A percentile compares a stretch with the other conserved stretches of the same genome.
Evolutionary conservation across 1,139 yeast genomes (phyloP).

Genomic region (Yueomyces sp.): DNA sequence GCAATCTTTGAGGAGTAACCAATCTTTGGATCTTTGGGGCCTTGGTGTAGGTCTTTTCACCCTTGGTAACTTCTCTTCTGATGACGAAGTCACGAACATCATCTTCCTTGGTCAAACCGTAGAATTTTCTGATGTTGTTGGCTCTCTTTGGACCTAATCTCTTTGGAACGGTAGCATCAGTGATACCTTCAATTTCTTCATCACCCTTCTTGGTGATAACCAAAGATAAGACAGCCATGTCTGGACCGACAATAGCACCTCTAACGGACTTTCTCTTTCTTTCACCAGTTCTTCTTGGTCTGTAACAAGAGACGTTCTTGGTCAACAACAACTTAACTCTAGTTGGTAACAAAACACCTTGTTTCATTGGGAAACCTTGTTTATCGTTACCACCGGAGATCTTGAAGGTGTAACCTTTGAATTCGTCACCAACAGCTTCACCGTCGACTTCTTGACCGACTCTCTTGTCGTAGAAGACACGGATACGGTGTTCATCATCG

Average conservation of each 20-base stretch:
- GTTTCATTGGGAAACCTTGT: constrained; percentile 99
- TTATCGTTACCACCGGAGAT: constrained; percentile 99
- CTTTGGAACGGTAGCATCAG: constrained; percentile 91
- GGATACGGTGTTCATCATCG: constrained; percentile 98
- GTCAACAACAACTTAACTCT: constrained; percentile 94
- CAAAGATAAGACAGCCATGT: constrained; percentile 89
- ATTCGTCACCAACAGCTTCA: constrained; percentile 95
- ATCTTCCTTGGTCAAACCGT: constrained; percentile 95
- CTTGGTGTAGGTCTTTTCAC: constrained; percentile 98
- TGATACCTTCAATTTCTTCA: constrained; percentile 86
- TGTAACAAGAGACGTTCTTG: constrained; percentile 96
- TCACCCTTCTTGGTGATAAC: constrained; percentile 97
- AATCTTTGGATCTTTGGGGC: constrained; percentile 99
- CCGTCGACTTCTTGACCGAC: constrained; percentile 99
- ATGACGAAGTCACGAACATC: constrained; percentile 92
- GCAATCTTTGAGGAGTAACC: constrained; percentile 97
- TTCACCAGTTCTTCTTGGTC: constrained; percentile 99
- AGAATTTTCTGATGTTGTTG: constrained; percentile 98
- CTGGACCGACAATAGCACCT: constrained; percentile 98
- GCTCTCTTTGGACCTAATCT: constrained; percentile 99
- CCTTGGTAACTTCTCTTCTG: constrained; percentile 97
- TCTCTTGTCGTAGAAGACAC: constrained; percentile 98
- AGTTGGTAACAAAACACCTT: constrained; percentile 99
- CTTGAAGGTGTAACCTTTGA: constrained; percentile 98
- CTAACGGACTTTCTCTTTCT: constrained; percentile 99